Base-by-base conservation (phyloP, 2,329 filamentous ascomycete genomes). In the Rasamsonia emersonii region DNA sequence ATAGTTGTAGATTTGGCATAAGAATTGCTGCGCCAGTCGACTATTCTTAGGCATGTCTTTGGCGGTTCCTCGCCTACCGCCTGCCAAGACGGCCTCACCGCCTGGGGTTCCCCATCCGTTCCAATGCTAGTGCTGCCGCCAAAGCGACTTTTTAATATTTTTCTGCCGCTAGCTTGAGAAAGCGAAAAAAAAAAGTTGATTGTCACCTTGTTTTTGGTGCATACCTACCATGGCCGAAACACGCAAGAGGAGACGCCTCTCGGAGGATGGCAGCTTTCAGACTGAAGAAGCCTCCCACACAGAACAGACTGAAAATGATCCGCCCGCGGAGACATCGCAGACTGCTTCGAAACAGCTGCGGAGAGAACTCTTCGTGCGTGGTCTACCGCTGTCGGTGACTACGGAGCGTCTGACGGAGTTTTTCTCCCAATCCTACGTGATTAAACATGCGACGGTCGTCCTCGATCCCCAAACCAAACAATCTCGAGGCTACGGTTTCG, bases 371-470 rank as follows among this genome's bases (percentile, higher is more conserved):
- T 98, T 98, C 64, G 80, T 98, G 43, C 84, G 89, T 48, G 88
- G 83, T 30, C 73, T 98, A 28, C 84, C 88, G 13, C 64, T 79
- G 14, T 73, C 71, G 15, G 79, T 81, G 21, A 96, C 88, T 19
- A 84, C 76, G 53, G 86, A 95, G 51, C 72, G 72, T 32, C 70
- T 98, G 41, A 84, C 86, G 37, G 79, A 86, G 37, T 81, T 88
- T 59, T 98, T 98, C 63, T 96, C 91, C 5, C 77, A 95, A 56
- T 82, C 86, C 38, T 96, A 85, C 50, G 88, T 93, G 5, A 76
- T 98, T 54, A 96, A 95, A 61, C 89, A 96, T 60, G 89, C 91
- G 32, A 84, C 82, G n/a, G 86, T 93, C 4, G 86, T 98, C 23
- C 65, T 81, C 35, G 89, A 98, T 55, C 77, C 82, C 10, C 70